Evolutionary conservation across 345 rosid species (phyloP).

Genomic region (Camelina hispida): DNA sequence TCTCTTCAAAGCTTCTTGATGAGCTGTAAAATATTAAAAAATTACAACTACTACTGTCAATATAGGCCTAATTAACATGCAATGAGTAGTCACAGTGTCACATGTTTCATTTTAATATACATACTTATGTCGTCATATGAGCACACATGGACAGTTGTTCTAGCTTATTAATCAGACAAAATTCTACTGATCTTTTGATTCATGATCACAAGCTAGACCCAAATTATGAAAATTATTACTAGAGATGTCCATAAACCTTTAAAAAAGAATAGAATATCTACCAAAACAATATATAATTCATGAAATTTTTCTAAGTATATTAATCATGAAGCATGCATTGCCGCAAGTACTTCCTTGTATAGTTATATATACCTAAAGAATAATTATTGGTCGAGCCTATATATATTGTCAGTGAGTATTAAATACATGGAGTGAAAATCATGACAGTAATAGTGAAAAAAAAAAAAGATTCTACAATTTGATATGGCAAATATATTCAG

Average conservation of each 20-base stretch:
- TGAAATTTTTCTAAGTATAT: neutral
- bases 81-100: constrained; percentile 6
- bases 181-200: constrained; percentile 22
- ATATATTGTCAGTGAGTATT: constrained; percentile 34
- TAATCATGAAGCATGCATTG: constrained; percentile 32
- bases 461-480: neutral
- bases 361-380: constrained; percentile 2
- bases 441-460: neutral
- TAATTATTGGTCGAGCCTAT: constrained; percentile 22
- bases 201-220: constrained; percentile 20
- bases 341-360: constrained; percentile 26
- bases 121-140: constrained; percentile 16
- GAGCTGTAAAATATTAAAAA: constrained; percentile 57
- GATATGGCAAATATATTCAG: neutral
- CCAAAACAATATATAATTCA: neutral
- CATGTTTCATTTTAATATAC: constrained; percentile 10
- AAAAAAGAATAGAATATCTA: neutral
- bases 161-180: constrained; percentile 6
- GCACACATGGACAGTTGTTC: constrained; percentile 47
- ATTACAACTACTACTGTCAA: neutral
- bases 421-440: constrained; percentile 10
- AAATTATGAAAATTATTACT: neutral
- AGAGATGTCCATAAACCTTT: constrained; percentile 8
- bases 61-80: constrained; percentile 1
- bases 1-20: constrained; percentile 87